These are phyloP conservation scores for Termitomyces heimii DNA, from an alignment of 768 basidiomycete species.

Conservation along the genomic window DNA sequence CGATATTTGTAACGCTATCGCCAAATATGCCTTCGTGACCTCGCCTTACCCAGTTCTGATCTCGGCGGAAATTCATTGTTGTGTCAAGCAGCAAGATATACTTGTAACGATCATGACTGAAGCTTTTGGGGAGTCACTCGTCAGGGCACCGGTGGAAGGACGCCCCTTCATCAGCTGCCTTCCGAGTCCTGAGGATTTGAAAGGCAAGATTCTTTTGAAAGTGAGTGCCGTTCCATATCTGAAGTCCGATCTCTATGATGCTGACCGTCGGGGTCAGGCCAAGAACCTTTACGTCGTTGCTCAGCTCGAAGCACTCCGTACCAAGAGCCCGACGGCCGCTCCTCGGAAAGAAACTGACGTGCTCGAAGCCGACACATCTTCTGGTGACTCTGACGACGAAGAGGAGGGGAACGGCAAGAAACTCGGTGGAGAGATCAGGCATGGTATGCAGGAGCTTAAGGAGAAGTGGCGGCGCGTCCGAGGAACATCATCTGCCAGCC, in stretches of 20 bases:
- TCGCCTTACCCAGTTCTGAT: constrained; percentile 92
- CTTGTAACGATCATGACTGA: constrained; percentile 70
- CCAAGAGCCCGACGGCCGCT: constrained; percentile 11
- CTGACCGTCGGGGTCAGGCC: constrained; percentile 32
- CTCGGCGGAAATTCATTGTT: constrained; percentile 89
- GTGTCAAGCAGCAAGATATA: constrained; percentile 70
- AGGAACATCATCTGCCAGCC: constrained; percentile 4
- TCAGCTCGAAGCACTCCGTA: constrained; percentile 53
- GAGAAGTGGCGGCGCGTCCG: constrained; percentile 20
- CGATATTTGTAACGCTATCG: constrained; percentile 78
- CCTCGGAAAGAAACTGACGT: constrained; percentile 15
- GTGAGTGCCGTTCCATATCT: constrained; percentile 25
- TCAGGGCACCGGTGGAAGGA: constrained; percentile 36
- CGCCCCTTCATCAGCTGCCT: constrained; percentile 42
- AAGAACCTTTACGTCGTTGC: constrained; percentile 60
- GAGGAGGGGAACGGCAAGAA: constrained; percentile 5
- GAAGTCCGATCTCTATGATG: background rate
- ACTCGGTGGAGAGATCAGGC: constrained; percentile 12
- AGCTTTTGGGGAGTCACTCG: constrained; percentile 35
- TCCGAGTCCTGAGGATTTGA: constrained; percentile 84
- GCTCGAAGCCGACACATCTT: constrained; percentile 20
- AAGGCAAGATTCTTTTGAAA: constrained; percentile 78
- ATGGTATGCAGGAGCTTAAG: constrained; percentile 17
- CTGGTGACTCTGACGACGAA: constrained; percentile 15
- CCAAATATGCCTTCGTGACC: constrained; percentile 84